These are phyloP conservation scores for Nannochloropsis oceanica DNA, from an alignment of 108 stramenopile species.

Conservation along the genomic window DNA sequence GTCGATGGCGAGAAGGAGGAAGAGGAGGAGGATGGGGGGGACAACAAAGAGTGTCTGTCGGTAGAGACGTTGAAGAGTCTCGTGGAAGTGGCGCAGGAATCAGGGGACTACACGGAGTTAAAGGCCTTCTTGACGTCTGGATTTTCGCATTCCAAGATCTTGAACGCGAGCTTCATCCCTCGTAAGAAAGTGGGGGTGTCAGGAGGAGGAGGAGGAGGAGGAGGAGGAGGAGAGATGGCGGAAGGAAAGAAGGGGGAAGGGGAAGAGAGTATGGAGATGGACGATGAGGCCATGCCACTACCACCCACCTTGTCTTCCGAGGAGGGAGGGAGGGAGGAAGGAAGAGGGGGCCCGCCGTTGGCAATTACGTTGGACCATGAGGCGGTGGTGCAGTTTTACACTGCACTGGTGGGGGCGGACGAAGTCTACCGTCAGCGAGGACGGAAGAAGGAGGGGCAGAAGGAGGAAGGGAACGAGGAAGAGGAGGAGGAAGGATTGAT, in stretches of 20 bases:
- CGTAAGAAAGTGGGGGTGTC: too few relatives aligned
- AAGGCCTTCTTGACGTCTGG: neutral
- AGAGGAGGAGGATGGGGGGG: neutral
- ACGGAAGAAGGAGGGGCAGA: neutral
- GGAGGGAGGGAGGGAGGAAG: neutral
- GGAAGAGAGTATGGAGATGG: neutral
- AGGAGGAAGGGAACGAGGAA: neutral
- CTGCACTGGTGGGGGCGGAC: neutral
- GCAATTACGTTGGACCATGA: neutral
- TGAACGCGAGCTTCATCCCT: neutral
- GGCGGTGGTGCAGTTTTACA: neutral
- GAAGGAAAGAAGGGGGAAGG: neutral
- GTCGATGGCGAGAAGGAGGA: neutral
- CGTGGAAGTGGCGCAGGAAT: neutral
- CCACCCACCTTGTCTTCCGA: neutral
- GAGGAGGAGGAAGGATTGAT: neutral
- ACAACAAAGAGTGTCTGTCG: neutral
- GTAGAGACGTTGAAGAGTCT: neutral
- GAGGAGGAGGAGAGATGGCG: neutral
- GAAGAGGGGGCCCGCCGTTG: neutral
- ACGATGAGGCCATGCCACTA: neutral
- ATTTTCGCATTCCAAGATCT: neutral
- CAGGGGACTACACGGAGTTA: neutral
- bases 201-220: neutral
- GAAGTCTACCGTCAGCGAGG: neutral